phyloP scores from a whole-genome alignment of 1,284 basidiomycete species.

The Cryptococcus hybrid region DNA sequence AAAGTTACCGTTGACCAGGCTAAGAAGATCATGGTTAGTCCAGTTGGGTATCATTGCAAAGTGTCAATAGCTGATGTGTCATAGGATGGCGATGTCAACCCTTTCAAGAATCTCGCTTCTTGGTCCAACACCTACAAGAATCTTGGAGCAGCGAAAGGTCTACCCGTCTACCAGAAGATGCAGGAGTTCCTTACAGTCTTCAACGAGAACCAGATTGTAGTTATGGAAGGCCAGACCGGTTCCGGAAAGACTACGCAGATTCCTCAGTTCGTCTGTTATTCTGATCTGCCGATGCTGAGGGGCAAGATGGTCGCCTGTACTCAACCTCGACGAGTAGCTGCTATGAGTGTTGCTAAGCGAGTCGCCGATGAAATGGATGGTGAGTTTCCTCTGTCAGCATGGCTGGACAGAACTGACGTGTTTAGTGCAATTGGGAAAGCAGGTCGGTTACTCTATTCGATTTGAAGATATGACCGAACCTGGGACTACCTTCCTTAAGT shows the following conservation, averaged over 20 bases:
- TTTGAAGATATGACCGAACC: slow-evolving; percentile 97
- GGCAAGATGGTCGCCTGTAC: slow-evolving; percentile 95
- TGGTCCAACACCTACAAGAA: slow-evolving; percentile 86
- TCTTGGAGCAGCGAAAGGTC: slow-evolving; percentile 73
- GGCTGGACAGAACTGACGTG: neutral
- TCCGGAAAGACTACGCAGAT: slow-evolving; percentile 99
- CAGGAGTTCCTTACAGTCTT: slow-evolving; percentile 85
- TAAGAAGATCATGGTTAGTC: slow-evolving; percentile 67
- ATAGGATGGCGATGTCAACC: slow-evolving; percentile 81
- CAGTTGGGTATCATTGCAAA: too few relatives aligned
- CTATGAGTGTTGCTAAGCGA: slow-evolving; percentile 97
- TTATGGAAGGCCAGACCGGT: slow-evolving; percentile 98
- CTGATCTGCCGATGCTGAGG: slow-evolving; percentile 83
- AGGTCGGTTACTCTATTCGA: slow-evolving; percentile 97
- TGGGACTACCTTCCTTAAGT: slow-evolving; percentile 89
- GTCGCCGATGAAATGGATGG: slow-evolving; percentile 99
- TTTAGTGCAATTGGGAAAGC: slow-evolving; percentile 80
- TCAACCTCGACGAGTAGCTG: slow-evolving; percentile 93
- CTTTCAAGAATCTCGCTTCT: slow-evolving; percentile 73
- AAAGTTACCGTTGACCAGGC: slow-evolving; percentile 72
- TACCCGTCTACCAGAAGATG: slow-evolving; percentile 94
- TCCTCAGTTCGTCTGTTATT: slow-evolving; percentile 93
- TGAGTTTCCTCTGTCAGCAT: slow-evolving; percentile 48
- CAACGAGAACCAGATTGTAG: slow-evolving; percentile 80
- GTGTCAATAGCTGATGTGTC: too few relatives aligned